A percentile compares a stretch with the other conserved stretches of the same genome.
phyloP scores from a whole-genome alignment of 495 filamentous ascomycete genomes.

The Penicillium turbatum region DNA sequence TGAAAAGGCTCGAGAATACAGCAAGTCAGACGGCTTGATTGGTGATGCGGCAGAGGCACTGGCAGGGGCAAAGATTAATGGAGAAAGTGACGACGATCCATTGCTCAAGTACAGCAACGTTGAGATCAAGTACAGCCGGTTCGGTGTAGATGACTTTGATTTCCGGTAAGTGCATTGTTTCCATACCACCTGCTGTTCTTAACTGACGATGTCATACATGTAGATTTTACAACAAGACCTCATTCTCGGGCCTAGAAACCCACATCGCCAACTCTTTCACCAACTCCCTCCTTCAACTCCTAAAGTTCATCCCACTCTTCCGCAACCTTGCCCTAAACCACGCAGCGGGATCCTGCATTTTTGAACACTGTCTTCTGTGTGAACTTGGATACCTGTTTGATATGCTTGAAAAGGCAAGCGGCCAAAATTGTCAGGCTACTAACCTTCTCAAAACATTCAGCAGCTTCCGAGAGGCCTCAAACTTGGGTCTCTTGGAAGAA shows the following conservation, averaged over 20 bases:
- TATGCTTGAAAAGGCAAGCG: slow-evolving; percentile 94
- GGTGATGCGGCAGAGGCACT: slow-evolving; percentile 61
- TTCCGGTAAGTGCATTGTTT: slow-evolving; percentile 61
- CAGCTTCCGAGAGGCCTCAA: slow-evolving; percentile 66
- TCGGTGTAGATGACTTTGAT: slow-evolving; percentile 96
- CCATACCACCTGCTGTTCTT: neutral
- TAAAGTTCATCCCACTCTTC: slow-evolving; percentile 82
- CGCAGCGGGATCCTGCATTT: slow-evolving; percentile 74
- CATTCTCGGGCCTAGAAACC: slow-evolving; percentile 87
- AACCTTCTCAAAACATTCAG: slow-evolving; percentile 90
- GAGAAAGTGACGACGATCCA: slow-evolving; percentile 64
- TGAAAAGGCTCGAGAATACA: slow-evolving; percentile 74
- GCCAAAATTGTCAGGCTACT: slow-evolving; percentile 92
- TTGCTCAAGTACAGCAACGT: slow-evolving; percentile 82
- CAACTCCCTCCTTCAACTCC: slow-evolving; percentile 86
- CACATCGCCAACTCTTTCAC: slow-evolving; percentile 96
- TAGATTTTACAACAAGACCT: slow-evolving; percentile 89
- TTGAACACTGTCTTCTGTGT: slow-evolving; percentile 81
- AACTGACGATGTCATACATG: slow-evolving; percentile 10
- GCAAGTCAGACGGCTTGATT: slow-evolving; percentile 51
- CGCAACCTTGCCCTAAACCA: slow-evolving; percentile 91
- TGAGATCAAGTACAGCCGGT: slow-evolving; percentile 96
- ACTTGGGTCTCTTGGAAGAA: slow-evolving; percentile 76
- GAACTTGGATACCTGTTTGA: slow-evolving; percentile 95
- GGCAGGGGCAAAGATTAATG: slow-evolving; percentile 54